Percentiles rank a stretch among this genome's conserved stretches.
Evolutionary conservation across 768 basidiomycete genomes (phyloP).

Genomic region (Leccinum disarticulatum): DNA sequence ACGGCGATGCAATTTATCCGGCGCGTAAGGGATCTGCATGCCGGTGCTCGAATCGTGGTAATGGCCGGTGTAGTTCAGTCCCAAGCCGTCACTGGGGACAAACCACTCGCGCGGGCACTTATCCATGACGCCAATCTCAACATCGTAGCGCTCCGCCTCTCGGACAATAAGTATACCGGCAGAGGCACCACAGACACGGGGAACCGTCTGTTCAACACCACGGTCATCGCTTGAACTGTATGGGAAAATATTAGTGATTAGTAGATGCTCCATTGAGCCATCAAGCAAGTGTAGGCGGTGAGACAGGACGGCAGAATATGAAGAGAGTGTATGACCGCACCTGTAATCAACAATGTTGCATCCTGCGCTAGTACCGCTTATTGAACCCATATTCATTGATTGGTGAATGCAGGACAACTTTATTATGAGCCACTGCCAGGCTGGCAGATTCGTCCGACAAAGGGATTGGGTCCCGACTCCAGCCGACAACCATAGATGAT

Average conservation of each 20-base stretch:
- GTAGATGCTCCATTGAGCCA: too few relatives aligned
- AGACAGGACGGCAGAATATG: too few relatives aligned
- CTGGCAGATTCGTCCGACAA: too few relatives aligned
- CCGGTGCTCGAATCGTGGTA: constrained; percentile 16
- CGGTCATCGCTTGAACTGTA: constrained; percentile 11
- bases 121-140: constrained; percentile 13
- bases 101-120: constrained; percentile 14
- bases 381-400: too few relatives aligned
- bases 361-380: too few relatives aligned
- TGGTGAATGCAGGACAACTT: too few relatives aligned
- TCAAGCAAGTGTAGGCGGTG: too few relatives aligned
- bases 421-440: too few relatives aligned
- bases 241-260: neutral
- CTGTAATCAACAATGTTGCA: too few relatives aligned
- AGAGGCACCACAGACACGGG: constrained; percentile 15
- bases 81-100: constrained; percentile 13
- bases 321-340: too few relatives aligned
- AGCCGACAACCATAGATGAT: too few relatives aligned
- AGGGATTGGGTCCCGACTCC: too few relatives aligned
- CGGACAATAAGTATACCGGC: constrained; percentile 16
- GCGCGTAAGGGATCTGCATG: constrained; percentile 11
- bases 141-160: constrained; percentile 14
- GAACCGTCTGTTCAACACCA: constrained; percentile 16
- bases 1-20: constrained; percentile 16
- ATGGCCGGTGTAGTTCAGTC: constrained; percentile 15